Base-by-base conservation (phyloP, 2,329 filamentous ascomycete species). In the Penicillium griseofulvum region DNA sequence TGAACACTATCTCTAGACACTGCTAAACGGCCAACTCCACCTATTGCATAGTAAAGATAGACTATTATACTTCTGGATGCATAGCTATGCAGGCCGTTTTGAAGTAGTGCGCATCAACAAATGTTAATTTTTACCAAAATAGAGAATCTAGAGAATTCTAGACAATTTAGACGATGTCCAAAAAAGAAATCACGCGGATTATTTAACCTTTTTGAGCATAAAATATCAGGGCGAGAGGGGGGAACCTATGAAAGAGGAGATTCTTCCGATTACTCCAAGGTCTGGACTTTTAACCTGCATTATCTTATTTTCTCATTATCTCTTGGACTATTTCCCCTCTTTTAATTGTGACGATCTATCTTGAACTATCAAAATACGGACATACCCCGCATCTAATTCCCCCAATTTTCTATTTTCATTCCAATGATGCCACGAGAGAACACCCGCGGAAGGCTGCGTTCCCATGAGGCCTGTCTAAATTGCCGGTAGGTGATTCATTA, bases 401-500 rank as follows among this genome's bases (percentile, higher is more conserved):
- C 7, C 9, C 9, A 8, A 11, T 38, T 19, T 31, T 34, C 16
- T 19, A 14, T 34, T 39, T 19, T 9, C 14, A 7, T 11, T 29
- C n/a, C 26, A 38, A 70, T 60, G 59, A 70, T 66, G 65, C 65
- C 66, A 39, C 65, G 64, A 26, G 68, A 70, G 47, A 60, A 57
- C 56, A 59, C 58, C 44, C 69, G 68, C 39, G 65, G 69, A 52
- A 64, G 70, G 52, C 55, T 72, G 39, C 69, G 70, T 37, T 71
- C 69, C 38, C 67, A 72, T 48, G 66, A 71, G 50, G 69, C 69
- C 26, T 72, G 69, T 54, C 71, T 80, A 48, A 79, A 77, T 57
- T 81, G 79, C 76, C 71, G 78, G 78, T 81, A 47, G 72, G 28
- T 51, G 26, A 33, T 24, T 7, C 10, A n/a, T n/a, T 26, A 4